phyloP scores from a whole-genome alignment of 768 basidiomycete species.

The Lactifluus hygrophoroides region DNA sequence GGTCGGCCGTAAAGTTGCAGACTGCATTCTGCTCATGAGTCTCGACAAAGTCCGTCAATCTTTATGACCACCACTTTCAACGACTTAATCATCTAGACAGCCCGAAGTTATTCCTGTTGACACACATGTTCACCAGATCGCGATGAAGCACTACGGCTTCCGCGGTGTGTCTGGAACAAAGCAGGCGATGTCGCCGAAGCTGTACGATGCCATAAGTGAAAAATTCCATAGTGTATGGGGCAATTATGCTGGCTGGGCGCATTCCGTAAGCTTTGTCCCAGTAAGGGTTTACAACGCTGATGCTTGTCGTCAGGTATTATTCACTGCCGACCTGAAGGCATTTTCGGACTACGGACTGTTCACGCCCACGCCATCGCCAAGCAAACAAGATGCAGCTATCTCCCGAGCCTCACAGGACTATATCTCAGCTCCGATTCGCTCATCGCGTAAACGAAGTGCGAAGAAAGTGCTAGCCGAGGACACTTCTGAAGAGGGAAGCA shows the following conservation, averaged over 20 bases:
- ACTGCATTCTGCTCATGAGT: constrained; percentile 90
- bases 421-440: neutral
- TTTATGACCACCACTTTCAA: neutral
- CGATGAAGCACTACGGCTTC: constrained; percentile 66
- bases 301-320: constrained; percentile 47
- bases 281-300: neutral
- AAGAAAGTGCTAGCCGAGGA: neutral
- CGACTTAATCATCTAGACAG: constrained; percentile 32
- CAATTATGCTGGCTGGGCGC: constrained; percentile 84
- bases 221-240: constrained; percentile 68
- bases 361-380: constrained; percentile 19
- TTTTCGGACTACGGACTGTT: constrained; percentile 53
- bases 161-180: constrained; percentile 42
- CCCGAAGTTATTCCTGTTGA: constrained; percentile 88
- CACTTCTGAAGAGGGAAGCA: neutral
- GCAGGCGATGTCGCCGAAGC: constrained; percentile 58
- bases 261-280: constrained; percentile 43
- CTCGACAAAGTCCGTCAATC: constrained; percentile 63
- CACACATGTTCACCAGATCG: constrained; percentile 91
- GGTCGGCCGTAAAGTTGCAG: constrained; percentile 94
- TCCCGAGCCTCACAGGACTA: neutral
- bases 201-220: constrained; percentile 64
- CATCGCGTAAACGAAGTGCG: neutral
- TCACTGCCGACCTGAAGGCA: constrained; percentile 64
- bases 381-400: neutral